Evolutionary conservation across 441 rosid genomes (phyloP).

Genomic region (Flueggea neowawraea): DNA sequence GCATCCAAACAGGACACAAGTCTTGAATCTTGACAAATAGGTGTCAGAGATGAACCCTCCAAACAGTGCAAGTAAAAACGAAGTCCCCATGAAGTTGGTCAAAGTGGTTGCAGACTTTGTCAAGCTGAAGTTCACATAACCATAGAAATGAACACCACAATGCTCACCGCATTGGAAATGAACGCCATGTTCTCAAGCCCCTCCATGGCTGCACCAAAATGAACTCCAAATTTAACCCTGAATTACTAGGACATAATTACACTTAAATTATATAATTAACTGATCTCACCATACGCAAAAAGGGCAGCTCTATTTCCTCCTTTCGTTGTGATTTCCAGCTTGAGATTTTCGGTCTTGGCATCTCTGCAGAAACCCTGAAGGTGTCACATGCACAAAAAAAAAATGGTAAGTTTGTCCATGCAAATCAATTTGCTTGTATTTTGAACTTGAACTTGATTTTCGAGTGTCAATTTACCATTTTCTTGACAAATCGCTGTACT

Average conservation of each 20-base stretch:
- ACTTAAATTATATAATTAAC: not conserved
- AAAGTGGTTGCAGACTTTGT: conserved; percentile 58
- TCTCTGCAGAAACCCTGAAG: conserved; percentile 24
- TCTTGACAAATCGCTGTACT: no score
- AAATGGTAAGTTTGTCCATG: not conserved
- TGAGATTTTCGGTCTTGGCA: conserved; percentile 15
- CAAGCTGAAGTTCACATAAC: conserved; percentile 64
- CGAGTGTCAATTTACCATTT: no score
- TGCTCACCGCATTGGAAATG: conserved; percentile 40
- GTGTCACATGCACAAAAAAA: not conserved
- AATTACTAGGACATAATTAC: no score
- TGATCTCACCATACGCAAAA: conserved; percentile 41
- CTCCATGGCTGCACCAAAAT: conserved; percentile 33
- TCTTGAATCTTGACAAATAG: conserved; percentile 55
- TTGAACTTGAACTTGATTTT: no score
- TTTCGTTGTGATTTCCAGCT: conserved; percentile 21
- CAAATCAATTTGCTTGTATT: not conserved
- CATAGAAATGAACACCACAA: conserved; percentile 50
- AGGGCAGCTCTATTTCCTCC: conserved; percentile 49
- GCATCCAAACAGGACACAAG: conserved; percentile 46
- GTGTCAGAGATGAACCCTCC: conserved; percentile 74
- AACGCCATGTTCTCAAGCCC: conserved; percentile 68
- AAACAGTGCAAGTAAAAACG: conserved; percentile 48
- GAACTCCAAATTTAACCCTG: no score
- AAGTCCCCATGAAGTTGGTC: conserved; percentile 58